Base-by-base conservation (phyloP, 1,139 yeast genomes). In the Hansenula sp. region DNA sequence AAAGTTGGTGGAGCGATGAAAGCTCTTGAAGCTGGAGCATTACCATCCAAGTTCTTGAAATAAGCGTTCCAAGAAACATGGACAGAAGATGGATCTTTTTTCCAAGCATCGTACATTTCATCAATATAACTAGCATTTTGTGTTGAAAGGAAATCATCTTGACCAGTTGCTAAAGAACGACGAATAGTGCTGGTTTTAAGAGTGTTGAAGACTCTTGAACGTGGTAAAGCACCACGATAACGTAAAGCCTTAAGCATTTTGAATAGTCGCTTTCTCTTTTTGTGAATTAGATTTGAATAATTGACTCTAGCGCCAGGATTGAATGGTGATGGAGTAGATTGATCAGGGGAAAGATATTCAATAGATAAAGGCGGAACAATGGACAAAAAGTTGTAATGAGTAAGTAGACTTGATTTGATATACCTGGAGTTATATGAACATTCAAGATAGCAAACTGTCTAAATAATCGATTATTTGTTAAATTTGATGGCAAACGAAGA, bases 91-190 rank as follows among this genome's bases (percentile, higher is more conserved):
- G 98, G 98, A 62, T 94, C 97, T 52, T 80, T 64, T 59, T 79
- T 77, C 97, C 97, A 92, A 38, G 96, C 92, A 50, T 80, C 79
- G 65, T 89, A 94, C 99, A 92, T 92, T 68, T 92, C 97, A 64
- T 92, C 99, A 56, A 94, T 85, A 67, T 92, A 92, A 58, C 81
- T 82, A 52, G 96, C 95, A 65, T 87, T 87, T 61, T 82, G 80
- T 42, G 95, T 79, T 55, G 85, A 88, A 55, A 90, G 69, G 65
- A 92, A 92, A 37, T 80, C 75, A 65, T 90, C 97, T 14, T 53
- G 38, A 4, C 20, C 18, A 19, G 50, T 38, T 30, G 57, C 48
- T 36, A 47, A 50, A 30, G 44, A 44, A 39, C 56, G 53, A 11
- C 39, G 21, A 27, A 45, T 37, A 26, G 37, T 37, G 19, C 44